A percentile compares a stretch with the other conserved stretches of the same genome.
These are phyloP conservation scores for Cymbopogon flexuosus DNA, from an alignment of 202 grass and related monocot genomes.

Conservation along the genomic window DNA sequence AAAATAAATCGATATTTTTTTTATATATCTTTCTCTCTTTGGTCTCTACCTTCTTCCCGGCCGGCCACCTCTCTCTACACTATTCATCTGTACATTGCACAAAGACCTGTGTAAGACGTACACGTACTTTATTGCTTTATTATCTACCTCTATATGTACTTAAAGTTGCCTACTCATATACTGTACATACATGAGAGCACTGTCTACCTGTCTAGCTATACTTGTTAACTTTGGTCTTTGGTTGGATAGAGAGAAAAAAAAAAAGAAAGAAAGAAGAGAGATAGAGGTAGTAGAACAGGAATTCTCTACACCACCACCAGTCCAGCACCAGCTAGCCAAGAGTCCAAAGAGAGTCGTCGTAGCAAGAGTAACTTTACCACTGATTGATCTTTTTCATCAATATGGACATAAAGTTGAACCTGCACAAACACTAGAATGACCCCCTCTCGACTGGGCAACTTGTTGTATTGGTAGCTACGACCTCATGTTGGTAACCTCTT, in stretches of 20 bases:
- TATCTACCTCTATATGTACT: constrained; percentile 23
- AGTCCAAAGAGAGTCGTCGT: constrained; percentile 37
- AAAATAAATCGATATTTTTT: neutral
- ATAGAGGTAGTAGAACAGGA: neutral
- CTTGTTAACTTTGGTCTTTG: constrained; percentile 12
- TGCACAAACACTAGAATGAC: constrained; percentile 41
- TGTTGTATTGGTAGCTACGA: neutral
- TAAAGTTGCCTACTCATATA: constrained; percentile 33
- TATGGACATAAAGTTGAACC: constrained; percentile 56
- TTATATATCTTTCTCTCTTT: neutral
- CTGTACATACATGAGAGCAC: constrained; percentile 17
- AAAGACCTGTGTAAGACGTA: constrained; percentile 3
- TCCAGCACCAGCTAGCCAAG: constrained; percentile 6
- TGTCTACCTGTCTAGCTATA: constrained; percentile 30
- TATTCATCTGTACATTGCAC: constrained; percentile 17
- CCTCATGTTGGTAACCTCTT: constrained; percentile 32
- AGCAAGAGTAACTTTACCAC: constrained; percentile 47
- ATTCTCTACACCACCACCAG: constrained; percentile 21
- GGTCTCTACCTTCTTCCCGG: neutral
- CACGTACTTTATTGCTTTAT: constrained; percentile 25
- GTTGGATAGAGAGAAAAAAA: neutral
- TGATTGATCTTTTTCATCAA: constrained; percentile 57
- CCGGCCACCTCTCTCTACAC: neutral
- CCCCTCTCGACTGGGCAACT: constrained; percentile 13
- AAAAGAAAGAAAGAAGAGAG: neutral